Percentiles rank a stretch among this genome's conserved stretches.
Conservation (phyloP, 2,329 filamentous ascomycete species). For the Colletotrichum tropicicola region DNA sequence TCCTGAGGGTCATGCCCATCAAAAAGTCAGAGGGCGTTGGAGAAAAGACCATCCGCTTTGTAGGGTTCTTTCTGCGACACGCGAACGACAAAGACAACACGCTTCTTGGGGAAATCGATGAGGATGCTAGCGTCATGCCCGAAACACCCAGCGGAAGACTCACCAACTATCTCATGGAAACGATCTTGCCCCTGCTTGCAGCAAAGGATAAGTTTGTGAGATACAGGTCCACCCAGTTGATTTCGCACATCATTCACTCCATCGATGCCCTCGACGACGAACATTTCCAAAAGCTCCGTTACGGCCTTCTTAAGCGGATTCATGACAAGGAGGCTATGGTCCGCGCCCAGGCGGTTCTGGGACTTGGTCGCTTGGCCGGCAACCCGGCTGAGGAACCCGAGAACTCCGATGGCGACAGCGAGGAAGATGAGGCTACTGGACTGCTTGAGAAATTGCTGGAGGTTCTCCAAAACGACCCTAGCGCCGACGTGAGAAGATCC, state of each 20-base stretch:
- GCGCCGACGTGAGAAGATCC: slow-evolving; percentile 89
- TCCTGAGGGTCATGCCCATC: slow-evolving; percentile 82
- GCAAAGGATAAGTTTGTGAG: slow-evolving; percentile 94
- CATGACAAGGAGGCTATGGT: slow-evolving; percentile 95
- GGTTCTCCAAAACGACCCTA: slow-evolving; percentile 91
- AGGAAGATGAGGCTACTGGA: slow-evolving; percentile 71
- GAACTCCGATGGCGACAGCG: slow-evolving; percentile 76
- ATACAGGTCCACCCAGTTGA: slow-evolving; percentile 88
- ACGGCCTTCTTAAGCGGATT: slow-evolving; percentile 83
- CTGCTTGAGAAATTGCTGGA: slow-evolving; percentile 86
- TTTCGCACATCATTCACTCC: slow-evolving; percentile 91
- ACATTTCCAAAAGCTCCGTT: slow-evolving; percentile 82
- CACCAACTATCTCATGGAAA: slow-evolving; percentile 76
- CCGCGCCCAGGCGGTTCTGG: slow-evolving; percentile 89
- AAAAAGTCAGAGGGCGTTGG: slow-evolving; percentile 93
- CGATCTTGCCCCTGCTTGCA: slow-evolving; percentile 78
- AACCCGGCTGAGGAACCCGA: slow-evolving; percentile 77
- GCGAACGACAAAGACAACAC: slow-evolving; percentile 76
- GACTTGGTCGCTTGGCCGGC: slow-evolving; percentile 84
- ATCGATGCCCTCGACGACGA: slow-evolving; percentile 93
- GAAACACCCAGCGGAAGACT: slow-evolving; percentile 88
- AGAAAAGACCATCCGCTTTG: slow-evolving; percentile 85
- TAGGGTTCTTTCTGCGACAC: slow-evolving; percentile 85
- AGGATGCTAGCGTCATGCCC: slow-evolving; percentile 75
- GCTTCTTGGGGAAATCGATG: slow-evolving; percentile 70